phyloP scores from a whole-genome alignment of 2,329 filamentous ascomycete genomes.

The Neophaeococcomyces aloes region DNA sequence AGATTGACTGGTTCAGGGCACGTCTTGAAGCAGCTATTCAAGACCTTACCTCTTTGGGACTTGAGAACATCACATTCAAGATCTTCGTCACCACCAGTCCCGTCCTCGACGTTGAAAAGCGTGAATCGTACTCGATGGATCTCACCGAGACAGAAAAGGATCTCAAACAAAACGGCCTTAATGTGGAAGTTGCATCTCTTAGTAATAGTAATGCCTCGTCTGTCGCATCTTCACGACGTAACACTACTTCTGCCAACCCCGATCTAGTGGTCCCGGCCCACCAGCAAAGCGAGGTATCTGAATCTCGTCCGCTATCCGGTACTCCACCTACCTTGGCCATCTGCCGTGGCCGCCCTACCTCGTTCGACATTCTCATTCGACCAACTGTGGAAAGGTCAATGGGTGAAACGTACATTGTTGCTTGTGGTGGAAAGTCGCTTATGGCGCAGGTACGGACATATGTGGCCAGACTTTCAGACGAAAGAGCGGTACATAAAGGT shows the following conservation, averaged over 20 bases:
- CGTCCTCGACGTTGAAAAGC: background rate
- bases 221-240: too few relatives aligned
- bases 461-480: slow-evolving; percentile 50
- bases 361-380: slow-evolving; percentile 34
- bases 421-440: slow-evolving; percentile 49
- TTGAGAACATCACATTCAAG: slow-evolving; percentile 26
- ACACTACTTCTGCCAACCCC: too few relatives aligned
- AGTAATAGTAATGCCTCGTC: too few relatives aligned
- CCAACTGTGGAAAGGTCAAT: slow-evolving; percentile 47
- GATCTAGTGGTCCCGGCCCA: too few relatives aligned
- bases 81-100: slow-evolving; percentile 43
- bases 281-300: background rate
- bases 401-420: slow-evolving; percentile 53
- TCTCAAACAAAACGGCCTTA: too few relatives aligned
- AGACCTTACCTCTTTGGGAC: slow-evolving; percentile 8
- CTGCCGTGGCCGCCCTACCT: background rate
- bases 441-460: slow-evolving; percentile 45
- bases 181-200: too few relatives aligned
- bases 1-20: slow-evolving; percentile 11
- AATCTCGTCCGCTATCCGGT: slow-evolving; percentile 13
- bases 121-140: background rate
- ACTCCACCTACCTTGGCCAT: slow-evolving; percentile 10
- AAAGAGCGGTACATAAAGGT: slow-evolving; percentile 57
- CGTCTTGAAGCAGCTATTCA: slow-evolving; percentile 10
- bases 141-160: background rate